Percentiles rank a stretch among this genome's conserved stretches.
Evolutionary conservation across 106 monocot species (phyloP).

Genomic region (Platanthera guangdongensis): DNA sequence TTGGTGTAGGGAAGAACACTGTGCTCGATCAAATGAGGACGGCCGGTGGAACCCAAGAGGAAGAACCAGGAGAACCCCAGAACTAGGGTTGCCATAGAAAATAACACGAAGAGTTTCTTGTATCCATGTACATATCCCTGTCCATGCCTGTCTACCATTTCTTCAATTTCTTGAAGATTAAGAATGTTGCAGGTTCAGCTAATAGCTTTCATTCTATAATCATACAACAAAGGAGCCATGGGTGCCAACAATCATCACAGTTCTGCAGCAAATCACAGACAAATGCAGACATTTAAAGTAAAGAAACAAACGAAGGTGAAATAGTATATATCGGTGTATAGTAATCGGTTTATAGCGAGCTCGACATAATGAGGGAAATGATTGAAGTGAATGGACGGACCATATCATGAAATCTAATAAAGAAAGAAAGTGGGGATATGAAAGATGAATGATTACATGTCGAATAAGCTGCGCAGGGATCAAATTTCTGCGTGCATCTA

Average conservation of each 20-base stretch:
- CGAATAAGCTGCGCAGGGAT: not conserved
- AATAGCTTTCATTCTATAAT: not conserved
- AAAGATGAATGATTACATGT: not conserved
- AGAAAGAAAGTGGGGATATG: not conserved
- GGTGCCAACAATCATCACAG: not conserved
- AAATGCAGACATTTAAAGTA: not conserved
- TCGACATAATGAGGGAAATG: not conserved
- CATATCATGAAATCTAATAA: not conserved
- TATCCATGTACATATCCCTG: conserved; percentile 2
- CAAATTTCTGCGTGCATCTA: not conserved
- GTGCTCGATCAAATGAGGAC: conserved; percentile 10
- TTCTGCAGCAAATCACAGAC: not conserved
- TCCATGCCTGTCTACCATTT: conserved; percentile 13
- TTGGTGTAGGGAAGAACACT: not conserved
- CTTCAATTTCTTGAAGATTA: not conserved
- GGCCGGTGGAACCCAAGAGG: conserved; percentile 25
- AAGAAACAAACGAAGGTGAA: not conserved
- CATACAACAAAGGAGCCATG: not conserved
- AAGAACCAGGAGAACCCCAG: conserved; percentile 34
- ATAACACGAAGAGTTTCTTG: conserved; percentile 23
- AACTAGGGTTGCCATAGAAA: conserved; percentile 20
- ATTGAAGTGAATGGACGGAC: not conserved
- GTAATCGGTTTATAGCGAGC: not conserved
- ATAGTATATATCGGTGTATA: not conserved
- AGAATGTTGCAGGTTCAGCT: not conserved